These are phyloP conservation scores for Maudiozyma serrabonitensis DNA, from an alignment of 805 yeast genomes.

Conservation along the genomic window DNA sequence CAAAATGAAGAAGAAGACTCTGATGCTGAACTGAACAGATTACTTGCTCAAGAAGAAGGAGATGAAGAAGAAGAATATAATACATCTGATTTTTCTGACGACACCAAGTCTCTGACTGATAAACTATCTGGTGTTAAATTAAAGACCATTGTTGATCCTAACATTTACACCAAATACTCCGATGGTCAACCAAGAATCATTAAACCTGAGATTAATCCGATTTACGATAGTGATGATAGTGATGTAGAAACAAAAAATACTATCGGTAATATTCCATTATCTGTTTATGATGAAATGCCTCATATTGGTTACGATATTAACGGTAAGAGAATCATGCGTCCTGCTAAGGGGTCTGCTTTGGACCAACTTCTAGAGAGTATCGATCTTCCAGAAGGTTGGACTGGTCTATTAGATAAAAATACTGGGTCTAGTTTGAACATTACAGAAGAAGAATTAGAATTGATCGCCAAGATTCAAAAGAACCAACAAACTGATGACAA, in stretches of 20 bases:
- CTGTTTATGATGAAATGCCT: conserved; percentile 94
- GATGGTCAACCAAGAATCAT: conserved; percentile 77
- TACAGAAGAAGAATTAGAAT: conserved; percentile 77
- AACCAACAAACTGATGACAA: conserved; percentile 75
- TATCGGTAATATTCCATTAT: conserved; percentile 84
- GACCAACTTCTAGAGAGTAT: conserved; percentile 83
- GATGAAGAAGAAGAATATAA: conserved; percentile 23
- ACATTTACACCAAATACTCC: conserved; percentile 44
- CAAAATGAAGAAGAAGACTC: conserved; percentile 36
- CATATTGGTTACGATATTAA: conserved; percentile 95
- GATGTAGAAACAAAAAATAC: conserved; percentile 77
- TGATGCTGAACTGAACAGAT: conserved; percentile 53
- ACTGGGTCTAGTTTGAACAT: conserved; percentile 81
- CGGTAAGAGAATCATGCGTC: conserved; percentile 97
- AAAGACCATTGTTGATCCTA: conserved; percentile 38
- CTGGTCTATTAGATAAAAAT: conserved; percentile 83
- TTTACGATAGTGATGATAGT: conserved; percentile 90
- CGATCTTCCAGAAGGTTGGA: conserved; percentile 97
- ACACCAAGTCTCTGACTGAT: conserved; percentile 41
- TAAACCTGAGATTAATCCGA: conserved; percentile 86
- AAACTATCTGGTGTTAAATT: conserved; percentile 45
- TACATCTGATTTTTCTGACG: conserved; percentile 29
- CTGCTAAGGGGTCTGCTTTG: conserved; percentile 92
- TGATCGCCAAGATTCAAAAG: conserved; percentile 74
- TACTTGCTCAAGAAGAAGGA: conserved; percentile 44